Conservation (phyloP, 192 early-diverging fungal species). For the Spinellus fusiger region DNA sequence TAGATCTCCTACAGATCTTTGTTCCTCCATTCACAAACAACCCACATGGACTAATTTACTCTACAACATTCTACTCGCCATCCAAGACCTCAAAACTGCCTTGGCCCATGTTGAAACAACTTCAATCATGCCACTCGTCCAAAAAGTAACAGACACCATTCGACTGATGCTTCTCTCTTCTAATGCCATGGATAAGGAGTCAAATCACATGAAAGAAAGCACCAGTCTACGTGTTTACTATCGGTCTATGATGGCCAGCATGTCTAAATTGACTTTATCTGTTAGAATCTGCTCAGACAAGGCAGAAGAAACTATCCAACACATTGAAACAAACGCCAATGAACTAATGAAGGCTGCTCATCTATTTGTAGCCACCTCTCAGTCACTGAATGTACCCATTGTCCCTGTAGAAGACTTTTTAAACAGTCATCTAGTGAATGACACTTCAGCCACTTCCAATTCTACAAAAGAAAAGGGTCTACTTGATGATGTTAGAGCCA, state of each 20-base stretch:
- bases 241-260: slow-evolving; percentile 69
- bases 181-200: slow-evolving; percentile 63
- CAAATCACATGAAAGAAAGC: slow-evolving; percentile 59
- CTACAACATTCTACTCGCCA: not conserved
- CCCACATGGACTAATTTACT: not conserved
- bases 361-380: slow-evolving; percentile 52
- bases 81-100: not conserved
- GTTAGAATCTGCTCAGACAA: slow-evolving; percentile 57
- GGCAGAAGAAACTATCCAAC: slow-evolving; percentile 38
- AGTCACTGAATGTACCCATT: too few species aligned
- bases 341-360: slow-evolving; percentile 73
- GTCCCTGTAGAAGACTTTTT: too few species aligned
- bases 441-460: not conserved
- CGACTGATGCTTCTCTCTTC: slow-evolving; percentile 84
- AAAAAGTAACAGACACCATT: slow-evolving; percentile 65
- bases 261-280: slow-evolving; percentile 80
- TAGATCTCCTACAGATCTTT: not conserved
- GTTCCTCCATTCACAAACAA: not conserved
- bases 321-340: slow-evolving; percentile 65
- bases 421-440: too few species aligned
- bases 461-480: not conserved
- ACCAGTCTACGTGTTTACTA: slow-evolving; percentile 64
- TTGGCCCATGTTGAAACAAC: not conserved
- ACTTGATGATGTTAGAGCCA: not conserved
- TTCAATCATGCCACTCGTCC: not conserved